These are phyloP conservation scores for Colletotrichum camelliae DNA, from an alignment of 2,329 filamentous ascomycete species.

Conservation along the genomic window DNA sequence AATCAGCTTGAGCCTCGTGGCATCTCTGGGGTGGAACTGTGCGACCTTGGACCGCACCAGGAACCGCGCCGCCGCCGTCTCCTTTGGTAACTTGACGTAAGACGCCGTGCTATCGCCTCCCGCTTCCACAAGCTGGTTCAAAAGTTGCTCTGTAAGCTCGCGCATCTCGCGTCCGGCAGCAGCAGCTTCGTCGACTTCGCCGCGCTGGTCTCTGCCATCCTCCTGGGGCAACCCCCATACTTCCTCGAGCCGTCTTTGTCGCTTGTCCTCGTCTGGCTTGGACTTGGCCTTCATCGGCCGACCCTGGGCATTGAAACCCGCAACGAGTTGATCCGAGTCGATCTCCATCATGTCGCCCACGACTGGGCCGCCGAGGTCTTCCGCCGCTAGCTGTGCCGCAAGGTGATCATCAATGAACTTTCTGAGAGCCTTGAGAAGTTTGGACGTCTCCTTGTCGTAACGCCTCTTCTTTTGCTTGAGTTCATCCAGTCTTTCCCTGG, in stretches of 20 bases:
- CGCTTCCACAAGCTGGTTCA: conserved; percentile 62
- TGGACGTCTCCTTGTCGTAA: conserved; percentile 66
- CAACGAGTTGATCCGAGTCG: conserved; percentile 62
- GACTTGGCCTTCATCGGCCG: conserved; percentile 56
- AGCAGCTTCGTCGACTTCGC: conserved; percentile 50
- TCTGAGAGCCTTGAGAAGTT: conserved; percentile 68
- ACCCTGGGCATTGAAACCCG: conserved; percentile 65
- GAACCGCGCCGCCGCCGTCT: conserved; percentile 68
- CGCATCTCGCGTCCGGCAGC: conserved; percentile 64
- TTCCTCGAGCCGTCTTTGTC: conserved; percentile 67
- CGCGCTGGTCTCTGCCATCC: conserved; percentile 21
- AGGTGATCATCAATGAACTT: conserved; percentile 75
- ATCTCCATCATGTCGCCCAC: conserved; percentile 76
- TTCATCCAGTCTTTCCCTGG: conserved; percentile 65
- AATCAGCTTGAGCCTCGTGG: conserved; percentile 61
- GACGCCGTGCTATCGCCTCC: conserved; percentile 59
- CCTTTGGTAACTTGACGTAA: conserved; percentile 63
- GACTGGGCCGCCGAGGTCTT: conserved; percentile 83
- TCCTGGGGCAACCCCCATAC: conserved; percentile 56
- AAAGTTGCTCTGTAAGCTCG: conserved; percentile 62
- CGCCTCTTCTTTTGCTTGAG: conserved; percentile 62
- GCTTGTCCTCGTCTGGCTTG: conserved; percentile 50
- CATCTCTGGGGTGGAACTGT: conserved; percentile 69
- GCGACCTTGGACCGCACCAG: conserved; percentile 70
- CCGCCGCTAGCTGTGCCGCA: conserved; percentile 78